These are phyloP conservation scores for Athelia psychrophila DNA, from an alignment of 1,284 basidiomycete genomes.

Conservation along the genomic window DNA sequence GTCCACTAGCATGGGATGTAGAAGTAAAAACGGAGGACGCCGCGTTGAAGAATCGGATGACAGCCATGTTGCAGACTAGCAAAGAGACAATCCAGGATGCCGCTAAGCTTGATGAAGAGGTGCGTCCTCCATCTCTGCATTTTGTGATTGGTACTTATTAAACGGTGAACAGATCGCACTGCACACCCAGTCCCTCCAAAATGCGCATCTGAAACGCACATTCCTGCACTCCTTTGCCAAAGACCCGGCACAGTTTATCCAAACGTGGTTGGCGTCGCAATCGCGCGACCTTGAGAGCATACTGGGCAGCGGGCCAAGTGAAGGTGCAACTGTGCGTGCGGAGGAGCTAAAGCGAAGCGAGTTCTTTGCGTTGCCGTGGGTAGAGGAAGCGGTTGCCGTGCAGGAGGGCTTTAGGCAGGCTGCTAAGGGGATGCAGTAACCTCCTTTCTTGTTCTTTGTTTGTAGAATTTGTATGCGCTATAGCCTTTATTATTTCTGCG, in stretches of 20 bases:
- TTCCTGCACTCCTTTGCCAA: constrained; percentile 85
- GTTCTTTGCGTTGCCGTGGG: constrained; percentile 90
- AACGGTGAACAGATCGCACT: constrained; percentile 57
- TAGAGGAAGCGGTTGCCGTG: constrained; percentile 53
- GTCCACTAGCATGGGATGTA: constrained; percentile 80
- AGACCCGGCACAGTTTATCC: constrained; percentile 81
- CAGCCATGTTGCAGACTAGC: constrained; percentile 70
- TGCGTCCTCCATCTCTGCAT: constrained; percentile 23
- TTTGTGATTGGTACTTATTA: neutral
- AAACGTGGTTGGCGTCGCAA: constrained; percentile 90
- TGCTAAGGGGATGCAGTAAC: constrained; percentile 36
- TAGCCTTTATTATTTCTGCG: no score
- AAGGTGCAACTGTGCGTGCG: constrained; percentile 77
- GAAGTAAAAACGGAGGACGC: constrained; percentile 90
- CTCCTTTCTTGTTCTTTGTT: constrained; percentile 31
- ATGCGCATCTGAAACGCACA: constrained; percentile 82
- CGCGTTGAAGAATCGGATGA: constrained; percentile 72
- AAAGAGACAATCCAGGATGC: constrained; percentile 70
- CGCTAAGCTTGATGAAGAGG: constrained; percentile 84
- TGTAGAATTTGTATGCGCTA: neutral
- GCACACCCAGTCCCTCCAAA: constrained; percentile 80
- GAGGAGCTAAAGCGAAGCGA: constrained; percentile 89
- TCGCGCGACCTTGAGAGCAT: constrained; percentile 87
- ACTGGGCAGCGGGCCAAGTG: constrained; percentile 82
- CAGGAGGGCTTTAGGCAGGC: constrained; percentile 42